Evolutionary conservation across 345 rosid species (phyloP).

Genomic region (Turnera subulata): DNA sequence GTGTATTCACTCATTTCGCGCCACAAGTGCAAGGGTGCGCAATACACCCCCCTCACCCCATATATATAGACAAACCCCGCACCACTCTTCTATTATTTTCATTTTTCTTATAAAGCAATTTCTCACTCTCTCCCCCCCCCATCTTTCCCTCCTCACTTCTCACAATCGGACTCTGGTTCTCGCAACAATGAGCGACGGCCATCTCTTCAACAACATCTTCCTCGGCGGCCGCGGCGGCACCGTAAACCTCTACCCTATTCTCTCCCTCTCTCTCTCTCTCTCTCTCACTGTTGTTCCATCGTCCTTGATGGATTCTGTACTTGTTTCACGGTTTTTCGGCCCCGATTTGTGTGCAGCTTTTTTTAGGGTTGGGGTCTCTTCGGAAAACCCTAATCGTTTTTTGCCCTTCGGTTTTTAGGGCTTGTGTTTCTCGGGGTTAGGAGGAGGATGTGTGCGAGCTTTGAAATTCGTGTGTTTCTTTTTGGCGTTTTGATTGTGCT

Average conservation of each 20-base stretch:
- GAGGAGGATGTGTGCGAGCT: not conserved
- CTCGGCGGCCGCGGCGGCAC: slow-evolving; percentile 89
- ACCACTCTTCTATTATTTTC: too few species aligned
- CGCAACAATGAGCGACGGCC: slow-evolving; percentile 66
- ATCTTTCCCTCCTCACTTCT: not conserved
- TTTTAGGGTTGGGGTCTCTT: not conserved
- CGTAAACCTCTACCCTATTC: slow-evolving; percentile 24
- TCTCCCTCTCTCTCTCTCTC: not conserved
- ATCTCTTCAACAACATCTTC: slow-evolving; percentile 68
- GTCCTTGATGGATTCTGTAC: too few species aligned
- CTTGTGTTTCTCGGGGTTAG: not conserved
- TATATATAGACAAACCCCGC: too few species aligned
- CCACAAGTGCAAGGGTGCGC: too few species aligned
- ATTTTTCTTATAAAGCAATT: too few species aligned
- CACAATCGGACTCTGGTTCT: not conserved
- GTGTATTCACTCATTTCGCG: too few species aligned
- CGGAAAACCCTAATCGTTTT: not conserved
- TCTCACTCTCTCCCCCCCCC: too few species aligned
- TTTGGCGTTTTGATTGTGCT: not conserved
- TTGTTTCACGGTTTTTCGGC: too few species aligned
- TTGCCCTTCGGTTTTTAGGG: not conserved
- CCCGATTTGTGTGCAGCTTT: not conserved
- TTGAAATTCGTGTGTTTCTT: not conserved
- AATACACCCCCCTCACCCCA: too few species aligned
- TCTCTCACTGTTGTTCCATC: slow-evolving; percentile 1